Percentiles rank a stretch among this genome's conserved stretches.
phyloP scores from a whole-genome alignment of 2,329 filamentous ascomycete species.

The Dactylonectria estremocensis region DNA sequence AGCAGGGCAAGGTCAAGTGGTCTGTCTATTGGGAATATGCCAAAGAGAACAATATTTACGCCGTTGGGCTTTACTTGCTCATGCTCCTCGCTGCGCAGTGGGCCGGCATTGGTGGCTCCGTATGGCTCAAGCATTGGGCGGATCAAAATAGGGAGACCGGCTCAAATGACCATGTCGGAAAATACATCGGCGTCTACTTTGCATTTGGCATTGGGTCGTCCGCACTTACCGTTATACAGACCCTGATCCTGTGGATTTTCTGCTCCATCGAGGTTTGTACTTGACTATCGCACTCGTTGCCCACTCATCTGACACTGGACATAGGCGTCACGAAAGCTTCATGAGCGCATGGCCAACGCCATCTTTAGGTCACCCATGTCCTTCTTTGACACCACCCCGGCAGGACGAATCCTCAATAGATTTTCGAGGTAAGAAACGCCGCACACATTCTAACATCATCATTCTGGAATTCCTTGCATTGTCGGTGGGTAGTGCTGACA shows the following conservation, averaged over 20 bases:
- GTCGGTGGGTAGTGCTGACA: conserved; percentile 41
- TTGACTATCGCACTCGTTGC: too few species aligned
- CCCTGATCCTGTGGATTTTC: conserved; percentile 98
- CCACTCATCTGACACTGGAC: conserved; percentile 29
- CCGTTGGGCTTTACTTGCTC: conserved; percentile 84
- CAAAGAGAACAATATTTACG: conserved; percentile 90
- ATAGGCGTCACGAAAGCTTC: conserved; percentile 92
- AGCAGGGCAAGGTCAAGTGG: conserved; percentile 99
- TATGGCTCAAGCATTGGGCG: conserved; percentile 96
- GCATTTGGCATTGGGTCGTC: conserved; percentile 92
- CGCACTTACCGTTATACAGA: conserved; percentile 89
- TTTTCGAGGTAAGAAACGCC: conserved; percentile 82
- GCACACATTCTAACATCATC: background rate
- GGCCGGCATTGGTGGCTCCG: conserved; percentile 84
- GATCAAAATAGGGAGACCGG: conserved; percentile 80
- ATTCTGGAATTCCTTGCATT: too few species aligned
- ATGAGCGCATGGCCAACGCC: conserved; percentile 96
- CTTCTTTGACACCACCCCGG: conserved; percentile 97
- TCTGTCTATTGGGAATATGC: conserved; percentile 93
- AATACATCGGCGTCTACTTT: conserved; percentile 96
- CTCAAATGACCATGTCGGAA: conserved; percentile 83
- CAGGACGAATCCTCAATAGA: conserved; percentile 95
- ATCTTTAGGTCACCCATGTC: conserved; percentile 99
- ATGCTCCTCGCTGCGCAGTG: conserved; percentile 86
- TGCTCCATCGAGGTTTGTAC: conserved; percentile 91